Evolutionary conservation across 2,329 filamentous ascomycete genomes (phyloP), one percentile per base, ranked within the genome.

Genomic region (Helminthosporium solani): DNA sequence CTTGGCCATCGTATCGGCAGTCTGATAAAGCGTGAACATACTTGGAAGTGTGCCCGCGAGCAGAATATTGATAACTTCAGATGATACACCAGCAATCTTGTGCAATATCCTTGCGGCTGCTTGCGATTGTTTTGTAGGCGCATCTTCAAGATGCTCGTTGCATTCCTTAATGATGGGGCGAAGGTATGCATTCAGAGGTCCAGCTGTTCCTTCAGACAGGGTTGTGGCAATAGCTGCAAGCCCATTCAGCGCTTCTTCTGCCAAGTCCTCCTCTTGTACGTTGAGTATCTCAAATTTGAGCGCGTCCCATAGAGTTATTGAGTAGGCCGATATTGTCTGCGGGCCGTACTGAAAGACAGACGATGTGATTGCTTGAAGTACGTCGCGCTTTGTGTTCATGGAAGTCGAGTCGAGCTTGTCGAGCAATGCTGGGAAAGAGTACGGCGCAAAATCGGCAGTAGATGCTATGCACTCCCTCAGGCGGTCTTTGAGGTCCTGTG

Each of bases 351-450:
- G 76, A n/a, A 66, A 60, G 18, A 83, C 75, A 49, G 82, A 85
- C 2, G 81, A 78, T 33, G 76, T 74, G 37, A 87, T 73, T n/a
- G 83, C 76, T 60, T 82, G 81, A 4, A 87, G 70, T 1, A 84
- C 81, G 67, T 87, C 84, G 68, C 81, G 79, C 78, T 81, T 49
- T 15, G 85, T 85, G 63, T 84, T 86, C 51, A 80, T 75, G 1
- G 83, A 85, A 3, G 82, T 85, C 2, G 84, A 86, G 58, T 87
- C 84, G 27, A 87, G 74, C 60, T 86, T 86, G 57, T 87, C 84
- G 25, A 87, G 67, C 40, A 87, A 72, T 14, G 82, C 78, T n/a
- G 84, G 83, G 55, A 87, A 84, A 2, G 83, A 75, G 57, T 84
- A 80, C 1, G 82, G 81, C n/a, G 84, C 83, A 62, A 87, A 85